Base-by-base conservation (phyloP, 1,139 yeast species). In the Sugiyamaella neomexicana region DNA sequence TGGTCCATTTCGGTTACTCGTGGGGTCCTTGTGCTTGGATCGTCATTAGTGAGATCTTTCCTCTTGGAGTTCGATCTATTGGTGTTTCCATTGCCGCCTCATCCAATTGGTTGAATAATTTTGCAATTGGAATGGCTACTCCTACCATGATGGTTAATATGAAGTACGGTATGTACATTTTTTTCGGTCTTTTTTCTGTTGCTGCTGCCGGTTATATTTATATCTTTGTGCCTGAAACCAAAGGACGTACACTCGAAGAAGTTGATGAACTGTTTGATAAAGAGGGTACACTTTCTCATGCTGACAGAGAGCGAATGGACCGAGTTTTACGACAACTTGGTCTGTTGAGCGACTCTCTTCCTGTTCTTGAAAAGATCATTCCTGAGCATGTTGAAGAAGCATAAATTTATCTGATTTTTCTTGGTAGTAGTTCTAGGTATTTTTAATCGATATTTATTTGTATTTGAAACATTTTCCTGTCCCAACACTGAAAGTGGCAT, bases 61-160 rank as follows among this genome's bases (percentile, higher is more conserved):
- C 82, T 58, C 73, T 80, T 47, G 73, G 82, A 68, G 83, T 80
- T 71, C 76, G 85, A 69, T 76, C 84, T 55, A 56, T 74, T 69
- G 71, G 83, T 73, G 67, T 68, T 71, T 80, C 86, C 37, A 70
- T 82, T 46, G 68, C 90, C 54, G 78, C 82, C 45, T 86, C 89
- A 15, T 81, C 88, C 32, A 88, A 88, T 75, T 88, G 95, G 95
- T 61, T 85, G 50, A 83, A 85, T 75, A 89, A 89, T 67, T 88
- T 87, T 76, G 80, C 77, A 82, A 82, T 71, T 89, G 93, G 66
- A 83, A 80, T 68, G 89, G 86, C 56, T 54, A 70, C 68, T 72
- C 88, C 62, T 72, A 76, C 74, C 70, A 83, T 76, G 72, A 83
- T 72, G 75, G 76, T 61, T 65, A 71, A 60, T 78, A 83, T 86